Evolutionary conservation across 805 yeast species (phyloP).

Genomic region (Zygosaccharomyces bisporus): DNA sequence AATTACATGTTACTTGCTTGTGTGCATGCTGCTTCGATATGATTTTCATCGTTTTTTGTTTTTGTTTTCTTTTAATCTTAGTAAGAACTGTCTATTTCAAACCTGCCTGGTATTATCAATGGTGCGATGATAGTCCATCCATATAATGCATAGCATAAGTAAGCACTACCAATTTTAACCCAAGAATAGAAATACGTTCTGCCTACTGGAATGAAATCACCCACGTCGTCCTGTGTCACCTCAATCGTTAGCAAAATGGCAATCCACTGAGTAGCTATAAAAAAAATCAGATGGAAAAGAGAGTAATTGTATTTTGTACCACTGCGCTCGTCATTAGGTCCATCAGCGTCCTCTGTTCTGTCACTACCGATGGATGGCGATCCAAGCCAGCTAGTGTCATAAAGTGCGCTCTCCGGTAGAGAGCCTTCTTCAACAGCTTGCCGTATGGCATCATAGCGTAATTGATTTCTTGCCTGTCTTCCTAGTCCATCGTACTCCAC

Average conservation of each 20-base stretch:
- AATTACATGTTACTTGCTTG: neutral
- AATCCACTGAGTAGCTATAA: slow-evolving; percentile 94
- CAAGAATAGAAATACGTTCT: slow-evolving; percentile 92
- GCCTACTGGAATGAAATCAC: slow-evolving; percentile 94
- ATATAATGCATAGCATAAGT: slow-evolving; percentile 84
- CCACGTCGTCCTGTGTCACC: slow-evolving; percentile 76
- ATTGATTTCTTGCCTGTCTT: slow-evolving; percentile 50
- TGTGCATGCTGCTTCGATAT: neutral
- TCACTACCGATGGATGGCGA: slow-evolving; percentile 30
- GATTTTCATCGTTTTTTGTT: neutral
- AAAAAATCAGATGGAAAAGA: slow-evolving; percentile 84
- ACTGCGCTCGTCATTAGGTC: slow-evolving; percentile 54
- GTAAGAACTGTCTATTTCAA: slow-evolving; percentile 40
- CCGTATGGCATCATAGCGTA: slow-evolving; percentile 81
- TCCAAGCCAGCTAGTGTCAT: slow-evolving; percentile 62
- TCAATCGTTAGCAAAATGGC: slow-evolving; percentile 91
- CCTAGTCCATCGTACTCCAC: slow-evolving; percentile 44
- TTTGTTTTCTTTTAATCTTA: slow-evolving; percentile 5
- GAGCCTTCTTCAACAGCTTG: slow-evolving; percentile 97
- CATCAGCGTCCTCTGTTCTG: slow-evolving; percentile 38
- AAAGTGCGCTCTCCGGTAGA: slow-evolving; percentile 85
- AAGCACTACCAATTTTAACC: slow-evolving; percentile 88
- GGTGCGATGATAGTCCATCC: slow-evolving; percentile 94
- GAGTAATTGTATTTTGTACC: slow-evolving; percentile 79
- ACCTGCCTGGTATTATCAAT: slow-evolving; percentile 83